A percentile compares a stretch with the other conserved stretches of the same genome.
Conservation (phyloP, 495 filamentous ascomycete species). For the Penicillium samsonianum region DNA sequence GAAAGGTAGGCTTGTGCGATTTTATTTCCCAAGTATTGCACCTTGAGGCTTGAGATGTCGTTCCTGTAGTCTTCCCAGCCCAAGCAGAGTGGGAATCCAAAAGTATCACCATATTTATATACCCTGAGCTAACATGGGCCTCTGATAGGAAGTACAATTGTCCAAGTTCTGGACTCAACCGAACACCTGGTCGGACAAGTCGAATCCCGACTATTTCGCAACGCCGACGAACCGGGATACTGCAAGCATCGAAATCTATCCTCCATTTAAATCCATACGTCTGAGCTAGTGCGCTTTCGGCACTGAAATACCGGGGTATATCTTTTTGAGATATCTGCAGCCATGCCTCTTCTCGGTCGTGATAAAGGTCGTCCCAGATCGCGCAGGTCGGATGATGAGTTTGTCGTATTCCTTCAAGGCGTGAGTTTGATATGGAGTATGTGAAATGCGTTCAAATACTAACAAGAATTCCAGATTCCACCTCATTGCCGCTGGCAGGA, state of each 20-base stretch:
- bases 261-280: background rate
- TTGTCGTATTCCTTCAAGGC: constrained; percentile 49
- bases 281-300: constrained; percentile 5
- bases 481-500: constrained; percentile 53
- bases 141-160: constrained; percentile 2
- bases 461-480: constrained; percentile 37
- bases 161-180: constrained; percentile 18
- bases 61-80: background rate
- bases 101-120: constrained; percentile 6
- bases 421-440: constrained; percentile 27
- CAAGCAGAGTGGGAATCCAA: background rate
- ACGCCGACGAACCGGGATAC: constrained; percentile 14
- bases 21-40: background rate
- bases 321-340: constrained; percentile 5
- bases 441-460: constrained; percentile 5
- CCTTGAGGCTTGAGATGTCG: constrained; percentile 1
- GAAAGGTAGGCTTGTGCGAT: constrained; percentile 9
- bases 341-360: constrained; percentile 36
- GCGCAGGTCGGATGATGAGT: constrained; percentile 47
- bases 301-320: background rate
- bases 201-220: constrained; percentile 24
- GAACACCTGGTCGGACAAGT: constrained; percentile 21
- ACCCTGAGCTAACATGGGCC: background rate
- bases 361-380: constrained; percentile 38
- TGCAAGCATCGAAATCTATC: constrained; percentile 4